Conservation (phyloP, 352 stramenopile genomes). For the Aphanomyces invadans region DNA sequence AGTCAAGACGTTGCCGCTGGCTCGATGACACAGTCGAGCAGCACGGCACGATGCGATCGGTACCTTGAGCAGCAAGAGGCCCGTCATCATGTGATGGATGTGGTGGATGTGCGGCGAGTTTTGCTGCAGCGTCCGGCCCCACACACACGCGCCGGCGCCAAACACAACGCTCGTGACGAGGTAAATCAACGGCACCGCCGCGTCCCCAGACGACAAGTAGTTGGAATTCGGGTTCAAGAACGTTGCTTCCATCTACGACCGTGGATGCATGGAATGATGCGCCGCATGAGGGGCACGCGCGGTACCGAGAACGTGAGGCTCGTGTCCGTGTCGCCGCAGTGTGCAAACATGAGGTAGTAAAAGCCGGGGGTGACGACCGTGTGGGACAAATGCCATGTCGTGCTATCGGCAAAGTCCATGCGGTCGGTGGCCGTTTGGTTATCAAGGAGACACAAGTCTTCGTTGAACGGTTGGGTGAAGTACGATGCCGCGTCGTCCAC, state of each 20-base stretch:
- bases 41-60: too few relatives aligned
- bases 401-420: constrained; percentile 51
- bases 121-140: constrained; percentile 50
- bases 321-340: constrained; percentile 56
- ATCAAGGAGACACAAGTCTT: constrained; percentile 26
- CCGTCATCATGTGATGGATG: constrained; percentile 95
- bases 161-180: constrained; percentile 72
- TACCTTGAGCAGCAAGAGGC: constrained; percentile 89
- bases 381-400: constrained; percentile 35
- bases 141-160: constrained; percentile 42
- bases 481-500: constrained; percentile 41
- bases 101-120: constrained; percentile 75
- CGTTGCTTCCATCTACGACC: constrained; percentile 67
- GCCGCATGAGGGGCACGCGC: constrained; percentile 44
- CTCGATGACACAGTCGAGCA: too few relatives aligned
- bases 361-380: constrained; percentile 41
- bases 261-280: constrained; percentile 25
- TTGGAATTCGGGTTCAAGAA: constrained; percentile 77
- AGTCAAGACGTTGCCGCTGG: neutral
- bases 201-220: constrained; percentile 79
- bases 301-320: constrained; percentile 83
- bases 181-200: constrained; percentile 80
- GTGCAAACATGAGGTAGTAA: constrained; percentile 85
- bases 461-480: constrained; percentile 35
- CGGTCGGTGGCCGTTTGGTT: constrained; percentile 30